A percentile compares a stretch with the other conserved stretches of the same genome.
These are phyloP conservation scores for Metschnikowia hibisci DNA, from an alignment of 805 yeast species.

Conservation along the genomic window DNA sequence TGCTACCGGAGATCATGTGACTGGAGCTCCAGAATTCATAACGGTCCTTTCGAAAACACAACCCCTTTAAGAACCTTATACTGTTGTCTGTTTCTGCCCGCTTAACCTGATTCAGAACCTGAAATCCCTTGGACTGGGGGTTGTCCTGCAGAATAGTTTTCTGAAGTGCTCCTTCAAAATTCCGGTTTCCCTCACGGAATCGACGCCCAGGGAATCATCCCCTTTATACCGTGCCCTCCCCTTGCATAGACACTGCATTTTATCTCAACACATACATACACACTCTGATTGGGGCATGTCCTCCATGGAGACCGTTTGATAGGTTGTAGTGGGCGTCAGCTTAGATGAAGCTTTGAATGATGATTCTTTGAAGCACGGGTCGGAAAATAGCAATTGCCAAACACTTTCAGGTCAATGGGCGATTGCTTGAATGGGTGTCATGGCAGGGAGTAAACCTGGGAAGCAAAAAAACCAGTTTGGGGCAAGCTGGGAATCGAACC, in stretches of 20 bases:
- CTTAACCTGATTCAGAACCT: constrained; percentile 43
- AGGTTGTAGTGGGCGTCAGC: constrained; percentile 24
- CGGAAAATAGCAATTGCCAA: constrained; percentile 31
- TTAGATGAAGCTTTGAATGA: constrained; percentile 29
- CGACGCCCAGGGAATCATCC: constrained; percentile 46
- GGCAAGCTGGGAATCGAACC: constrained; percentile 48
- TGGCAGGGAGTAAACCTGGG: no score
- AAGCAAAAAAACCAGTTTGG: constrained; percentile 21
- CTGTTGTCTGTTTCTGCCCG: constrained; percentile 32
- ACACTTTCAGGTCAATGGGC: constrained; percentile 19
- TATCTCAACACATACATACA: constrained; percentile 20
- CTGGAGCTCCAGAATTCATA: constrained; percentile 28
- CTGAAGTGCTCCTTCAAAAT: constrained; percentile 15
- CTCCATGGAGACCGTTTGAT: constrained; percentile 18
- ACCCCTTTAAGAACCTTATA: constrained; percentile 24
- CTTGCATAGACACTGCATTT: constrained; percentile 9
- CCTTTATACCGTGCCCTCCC: constrained; percentile 19
- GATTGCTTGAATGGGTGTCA: constrained; percentile 40
- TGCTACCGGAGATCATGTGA: constrained; percentile 39
- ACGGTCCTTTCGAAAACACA: constrained; percentile 28
- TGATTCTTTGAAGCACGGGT: constrained; percentile 5
- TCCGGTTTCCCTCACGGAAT: constrained; percentile 27
- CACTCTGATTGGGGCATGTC: constrained; percentile 23
- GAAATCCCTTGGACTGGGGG: constrained; percentile 33
- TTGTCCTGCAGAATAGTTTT: constrained; percentile 10